Conservation (phyloP, 495 filamentous ascomycete genomes). For the Penicillium psychrofluorescens region DNA sequence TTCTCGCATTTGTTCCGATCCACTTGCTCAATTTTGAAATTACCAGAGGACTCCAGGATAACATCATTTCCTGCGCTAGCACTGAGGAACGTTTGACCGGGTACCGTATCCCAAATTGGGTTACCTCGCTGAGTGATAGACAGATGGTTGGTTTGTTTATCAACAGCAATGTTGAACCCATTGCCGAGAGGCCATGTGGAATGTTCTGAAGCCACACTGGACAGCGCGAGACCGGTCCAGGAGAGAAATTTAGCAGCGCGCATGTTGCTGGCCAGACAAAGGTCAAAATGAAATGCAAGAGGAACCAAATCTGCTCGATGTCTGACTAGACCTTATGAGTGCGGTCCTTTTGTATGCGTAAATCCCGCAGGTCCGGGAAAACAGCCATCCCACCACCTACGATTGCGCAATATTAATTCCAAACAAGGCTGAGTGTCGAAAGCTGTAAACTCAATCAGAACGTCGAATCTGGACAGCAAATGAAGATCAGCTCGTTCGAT, state of each 20-base stretch:
- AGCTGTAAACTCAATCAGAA: no score
- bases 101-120: constrained; percentile 15
- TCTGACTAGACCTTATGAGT: no score
- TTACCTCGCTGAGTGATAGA: constrained; percentile 1
- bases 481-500: constrained; percentile 8
- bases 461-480: neutral
- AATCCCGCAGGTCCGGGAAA: no score
- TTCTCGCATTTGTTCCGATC: constrained; percentile 13
- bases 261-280: constrained; percentile 3
- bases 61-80: constrained; percentile 12
- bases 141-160: constrained; percentile 7
- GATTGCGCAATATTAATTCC: no score
- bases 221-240: constrained; percentile 9
- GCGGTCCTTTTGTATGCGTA: no score
- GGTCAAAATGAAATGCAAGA: no score
- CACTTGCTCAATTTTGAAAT: constrained; percentile 18
- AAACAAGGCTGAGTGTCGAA: no score
- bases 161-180: constrained; percentile 9
- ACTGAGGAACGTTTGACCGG: constrained; percentile 11
- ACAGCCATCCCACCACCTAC: no score
- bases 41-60: constrained; percentile 13
- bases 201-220: constrained; percentile 2
- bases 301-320: no score
- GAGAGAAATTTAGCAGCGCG: constrained; percentile 4
- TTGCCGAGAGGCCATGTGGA: constrained; percentile 10